A percentile compares a stretch with the other conserved stretches of the same genome.
These are phyloP conservation scores for Artemisia tridentata DNA, from an alignment of 129 eudicot genomes.

Conservation along the genomic window DNA sequence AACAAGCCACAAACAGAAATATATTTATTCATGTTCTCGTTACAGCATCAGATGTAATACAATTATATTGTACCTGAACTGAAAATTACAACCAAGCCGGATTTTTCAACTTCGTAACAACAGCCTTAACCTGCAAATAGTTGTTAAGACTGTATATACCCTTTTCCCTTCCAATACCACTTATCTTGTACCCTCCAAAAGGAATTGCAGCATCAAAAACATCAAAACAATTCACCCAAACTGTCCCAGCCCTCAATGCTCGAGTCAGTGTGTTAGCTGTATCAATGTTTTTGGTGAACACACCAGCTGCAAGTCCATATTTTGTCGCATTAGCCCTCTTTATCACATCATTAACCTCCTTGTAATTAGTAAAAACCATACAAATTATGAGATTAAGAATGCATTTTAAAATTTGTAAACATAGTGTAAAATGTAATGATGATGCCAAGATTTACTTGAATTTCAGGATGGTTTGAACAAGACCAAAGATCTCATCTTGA, in stretches of 20 bases:
- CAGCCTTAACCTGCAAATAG: constrained; percentile 81
- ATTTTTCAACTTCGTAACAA: constrained; percentile 60
- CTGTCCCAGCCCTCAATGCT: constrained; percentile 68
- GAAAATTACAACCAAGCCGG: constrained; percentile 68
- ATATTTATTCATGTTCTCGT: background rate
- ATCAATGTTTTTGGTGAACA: constrained; percentile 62
- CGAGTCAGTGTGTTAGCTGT: constrained; percentile 67
- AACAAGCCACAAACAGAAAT: constrained; percentile 1
- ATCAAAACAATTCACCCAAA: constrained; percentile 78
- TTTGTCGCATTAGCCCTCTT: constrained; percentile 60
- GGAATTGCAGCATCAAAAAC: constrained; percentile 86
- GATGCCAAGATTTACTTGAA: constrained; percentile 84
- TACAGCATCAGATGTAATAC: background rate
- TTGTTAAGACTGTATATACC: constrained; percentile 72
- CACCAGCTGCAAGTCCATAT: constrained; percentile 91
- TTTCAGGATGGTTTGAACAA: constrained; percentile 76
- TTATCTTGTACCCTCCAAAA: constrained; percentile 88
- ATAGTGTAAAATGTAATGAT: no score
- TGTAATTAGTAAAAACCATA: constrained; percentile 17
- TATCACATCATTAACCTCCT: constrained; percentile 68
- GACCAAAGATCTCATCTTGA: constrained; percentile 77
- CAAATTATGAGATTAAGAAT: background rate
- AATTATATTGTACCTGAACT: background rate
- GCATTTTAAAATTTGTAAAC: no score
- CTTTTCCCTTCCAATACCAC: constrained; percentile 83